Conservation (phyloP, 495 filamentous ascomycete genomes). For the Aspergillus incahuasiensis region DNA sequence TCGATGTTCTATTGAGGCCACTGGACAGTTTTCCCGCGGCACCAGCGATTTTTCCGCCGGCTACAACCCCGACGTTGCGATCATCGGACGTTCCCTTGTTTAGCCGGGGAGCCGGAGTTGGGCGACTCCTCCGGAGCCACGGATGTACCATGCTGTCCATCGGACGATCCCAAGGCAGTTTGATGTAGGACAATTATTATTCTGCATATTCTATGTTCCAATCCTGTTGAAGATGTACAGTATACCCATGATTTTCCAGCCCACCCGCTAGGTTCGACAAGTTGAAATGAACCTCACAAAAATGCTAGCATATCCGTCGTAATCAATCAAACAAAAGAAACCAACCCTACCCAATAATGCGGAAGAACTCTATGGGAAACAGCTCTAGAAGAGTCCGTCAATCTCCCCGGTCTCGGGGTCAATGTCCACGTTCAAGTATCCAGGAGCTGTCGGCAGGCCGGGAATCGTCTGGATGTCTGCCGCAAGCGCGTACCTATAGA, state of each 20-base stretch:
- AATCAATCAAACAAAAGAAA: background rate
- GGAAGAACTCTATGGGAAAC: background rate
- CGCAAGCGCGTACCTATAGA: conserved; percentile 75
- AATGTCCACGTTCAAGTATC: conserved; percentile 94
- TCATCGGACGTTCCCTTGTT: conserved; percentile 9
- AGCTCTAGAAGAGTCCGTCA: conserved; percentile 75
- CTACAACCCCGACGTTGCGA: conserved; percentile 13
- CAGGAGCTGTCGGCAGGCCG: conserved; percentile 89
- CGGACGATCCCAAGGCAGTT: background rate
- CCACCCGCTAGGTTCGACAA: conserved; percentile 4
- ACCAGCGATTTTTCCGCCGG: conserved; percentile 11
- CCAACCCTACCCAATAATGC: background rate
- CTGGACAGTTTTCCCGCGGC: conserved; percentile 6
- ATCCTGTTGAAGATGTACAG: conserved; percentile 9
- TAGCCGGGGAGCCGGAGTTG: background rate
- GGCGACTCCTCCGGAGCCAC: background rate
- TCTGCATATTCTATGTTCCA: conserved; percentile 1
- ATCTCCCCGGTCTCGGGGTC: conserved; percentile 93
- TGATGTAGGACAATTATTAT: background rate
- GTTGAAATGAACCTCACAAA: conserved; percentile 19
- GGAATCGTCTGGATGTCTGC: conserved; percentile 99
- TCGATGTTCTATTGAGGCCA: background rate
- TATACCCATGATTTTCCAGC: conserved; percentile 1
- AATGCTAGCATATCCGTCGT: conserved; percentile 5
- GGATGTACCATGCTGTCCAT: background rate